phyloP scores from a whole-genome alignment of 2,329 filamentous ascomycete species.

The Sphaerulina vaccinii region DNA sequence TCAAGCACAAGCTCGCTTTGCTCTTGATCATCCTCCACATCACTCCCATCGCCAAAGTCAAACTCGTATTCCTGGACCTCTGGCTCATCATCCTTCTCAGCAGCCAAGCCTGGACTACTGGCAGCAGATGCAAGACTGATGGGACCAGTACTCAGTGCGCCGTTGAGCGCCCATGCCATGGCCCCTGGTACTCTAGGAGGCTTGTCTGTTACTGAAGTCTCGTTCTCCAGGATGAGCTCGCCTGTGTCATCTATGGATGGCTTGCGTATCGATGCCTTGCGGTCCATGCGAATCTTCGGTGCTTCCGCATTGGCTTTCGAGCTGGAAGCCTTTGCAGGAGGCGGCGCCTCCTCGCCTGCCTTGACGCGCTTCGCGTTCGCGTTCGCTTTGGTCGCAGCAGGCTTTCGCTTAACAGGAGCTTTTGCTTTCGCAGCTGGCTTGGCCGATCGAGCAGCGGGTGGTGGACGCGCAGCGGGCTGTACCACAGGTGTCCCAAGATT shows the following conservation, averaged over 20 bases:
- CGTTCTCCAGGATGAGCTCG: constrained; percentile 38
- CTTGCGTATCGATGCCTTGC: constrained; percentile 31
- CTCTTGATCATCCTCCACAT: constrained; percentile 15
- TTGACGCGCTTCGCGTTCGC: constrained; percentile 32
- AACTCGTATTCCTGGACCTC: constrained; percentile 31
- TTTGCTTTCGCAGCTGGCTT: constrained; percentile 17
- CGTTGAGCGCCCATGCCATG: constrained; percentile 33
- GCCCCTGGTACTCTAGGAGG: constrained; percentile 23
- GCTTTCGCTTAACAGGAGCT: too few species aligned
- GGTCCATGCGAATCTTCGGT: constrained; percentile 31
- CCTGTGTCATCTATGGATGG: constrained; percentile 34
- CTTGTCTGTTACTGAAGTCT: constrained; percentile 30
- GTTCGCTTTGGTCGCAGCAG: constrained; percentile 17
- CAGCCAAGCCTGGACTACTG: constrained; percentile 34
- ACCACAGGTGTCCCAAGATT: constrained; percentile 24
- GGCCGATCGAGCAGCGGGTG: constrained; percentile 21
- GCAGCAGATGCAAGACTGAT: constrained; percentile 47
- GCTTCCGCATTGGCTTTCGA: constrained; percentile 20
- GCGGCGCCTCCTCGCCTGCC: constrained; percentile 25
- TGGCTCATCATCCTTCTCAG: constrained; percentile 18
- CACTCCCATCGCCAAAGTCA: constrained; percentile 29
- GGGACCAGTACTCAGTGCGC: constrained; percentile 40
- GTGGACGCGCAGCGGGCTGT: constrained; percentile 21
- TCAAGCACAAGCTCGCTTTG: constrained; percentile 11
- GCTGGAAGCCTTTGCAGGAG: constrained; percentile 6